Evolutionary conservation across 768 basidiomycete species (phyloP), one percentile per base, ranked within the genome.

Genomic region (Boletus edulis): DNA sequence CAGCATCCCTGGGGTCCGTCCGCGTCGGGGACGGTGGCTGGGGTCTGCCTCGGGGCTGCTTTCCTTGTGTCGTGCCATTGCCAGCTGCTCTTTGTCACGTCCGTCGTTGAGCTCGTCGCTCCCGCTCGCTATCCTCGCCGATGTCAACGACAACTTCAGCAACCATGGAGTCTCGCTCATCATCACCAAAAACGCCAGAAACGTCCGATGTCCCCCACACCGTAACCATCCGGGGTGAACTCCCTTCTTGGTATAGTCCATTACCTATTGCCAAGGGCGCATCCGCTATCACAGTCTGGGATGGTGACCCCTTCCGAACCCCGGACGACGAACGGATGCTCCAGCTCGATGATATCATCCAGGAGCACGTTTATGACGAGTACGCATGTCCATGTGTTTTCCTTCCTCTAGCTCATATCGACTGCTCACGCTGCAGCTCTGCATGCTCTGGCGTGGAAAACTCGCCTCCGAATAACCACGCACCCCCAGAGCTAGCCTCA

Each of bases 341-440:
- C 58, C 76, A 79, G 40, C 73, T 91, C 40, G 85, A 88, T 62
- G 89, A 91, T 64, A 74, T 91, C 45, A 80, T 91, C 51, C 84
- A 89, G 63, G 82, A 84, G 57, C 80, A 85, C 62, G 85, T 82
- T 32, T 91, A 87, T 68, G 86, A 88, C 59, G 87, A 89, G 88
- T 91, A 67, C 58, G 86, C 43, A 38, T 73, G 48, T 41, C 38
- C 51, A 40, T 54, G 56, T 57, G 49, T 50, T 53, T 29, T 59
- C 46, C 24, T 43, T n/a, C 9, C 37, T 17, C 14, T 20, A 14
- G 41, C 43, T 57, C 41, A 52, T 49, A 41, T 56, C 52, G 38
- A 20, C 15, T 35, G 7, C 22, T 47, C 3, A 42, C 17, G 45
- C 52, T 52, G 47, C 37, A 68, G 62, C 53, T 64, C 61, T 37